Evolutionary conservation across 768 basidiomycete genomes (phyloP), one percentile per base, ranked within the genome.

Genomic region (Macrocybe gigantea): DNA sequence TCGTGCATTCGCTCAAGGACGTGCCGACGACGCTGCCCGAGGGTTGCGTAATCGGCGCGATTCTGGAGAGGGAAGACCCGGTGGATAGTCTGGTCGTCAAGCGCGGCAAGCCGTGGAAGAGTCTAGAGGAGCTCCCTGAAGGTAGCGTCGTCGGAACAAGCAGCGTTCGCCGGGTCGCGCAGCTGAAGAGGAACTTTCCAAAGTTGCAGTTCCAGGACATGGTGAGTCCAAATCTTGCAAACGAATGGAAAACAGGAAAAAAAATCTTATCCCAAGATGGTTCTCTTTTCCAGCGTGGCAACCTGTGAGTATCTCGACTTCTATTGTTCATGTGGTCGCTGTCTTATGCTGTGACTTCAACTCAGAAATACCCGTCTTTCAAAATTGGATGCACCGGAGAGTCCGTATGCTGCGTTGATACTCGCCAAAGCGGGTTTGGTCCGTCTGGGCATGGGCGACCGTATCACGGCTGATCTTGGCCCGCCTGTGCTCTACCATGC

Each of bases 91-190:
- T 99, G 46, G 88, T 98, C 33, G 83, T 95, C 46, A 92, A 87
- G 70, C 67, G 77, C 45, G 93, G 87, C 4, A 60, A 66, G 45
- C 50, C 51, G 5, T 94, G 85, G 75, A 87, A 75, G 61, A 75
- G 61, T 1, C 66, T 99, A 41, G 84, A 83, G 32, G 94, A 97
- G 32, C 60, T 98, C 37, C 93, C 95, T 1, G 77, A 77, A 9
- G 93, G 93, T 7, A 87, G 84, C 56, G 86, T 94, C 7, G 82
- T 99, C n/a, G 96, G 96, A 10, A 97, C 96, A 38, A 91, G 91
- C 57, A 93, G 90, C 64, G 91, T 99, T 32, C 77, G 96, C 44
- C 70, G 96, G 50, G 84, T 95, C 30, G 95, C 96, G 6, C 94
- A 97, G 64, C 63, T 98, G 51, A 84, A 83, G 66, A 75, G 87